Evolutionary conservation across 257 asterid genomes (phyloP), one percentile per base, ranked within the genome.

Genomic region (Dorcoceras hygrometricum): DNA sequence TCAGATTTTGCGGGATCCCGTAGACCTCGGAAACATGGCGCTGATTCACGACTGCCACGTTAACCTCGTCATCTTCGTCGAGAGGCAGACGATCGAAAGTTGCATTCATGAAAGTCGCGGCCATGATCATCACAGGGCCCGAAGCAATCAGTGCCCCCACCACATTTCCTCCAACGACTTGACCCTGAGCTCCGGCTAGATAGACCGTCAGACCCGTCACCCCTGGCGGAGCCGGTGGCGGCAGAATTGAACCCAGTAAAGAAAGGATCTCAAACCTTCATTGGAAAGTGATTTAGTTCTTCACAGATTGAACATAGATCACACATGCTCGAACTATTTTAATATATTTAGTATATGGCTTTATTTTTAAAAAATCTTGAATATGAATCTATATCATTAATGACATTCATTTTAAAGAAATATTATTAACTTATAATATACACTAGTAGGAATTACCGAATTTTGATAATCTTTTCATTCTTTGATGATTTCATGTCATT

Each of bases 121-220:
- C 96, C 97, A 92, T 87, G 64, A 92, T 84, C 73, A 92, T 96
- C 32, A 92, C 97, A 0, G 98, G 97, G 0, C 98, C 98, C 2
- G 96, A 87, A 1, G 98, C 98, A 10, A 92, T 34, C 5, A 92
- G 90, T 4, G 88, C 77, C 3, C 98, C 98, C 1, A 81, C 91
- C 24, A 92, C 95, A 2, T 83, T 80, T 36, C 98, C 97, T 3
- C 96, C 96, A 7, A 92, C 92, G 0, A 89, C 96, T 81, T 92
- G 98, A 20, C 98, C 98, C 72, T 84, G 96, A 8, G 87, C 80
- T 19, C 96, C 98, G 9, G 95, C 90, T 3, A 92, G 83, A 64
- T 86, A 89, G 34, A 89, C 80, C 0, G 95, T 83, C 0, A 92
- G 84, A 27, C 96, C 98, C 1, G 88, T 74, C 6, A 86, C 95